Evolutionary conservation across 2,329 filamentous ascomycete genomes (phyloP).

Genomic region (Microsporum audouinii): DNA sequence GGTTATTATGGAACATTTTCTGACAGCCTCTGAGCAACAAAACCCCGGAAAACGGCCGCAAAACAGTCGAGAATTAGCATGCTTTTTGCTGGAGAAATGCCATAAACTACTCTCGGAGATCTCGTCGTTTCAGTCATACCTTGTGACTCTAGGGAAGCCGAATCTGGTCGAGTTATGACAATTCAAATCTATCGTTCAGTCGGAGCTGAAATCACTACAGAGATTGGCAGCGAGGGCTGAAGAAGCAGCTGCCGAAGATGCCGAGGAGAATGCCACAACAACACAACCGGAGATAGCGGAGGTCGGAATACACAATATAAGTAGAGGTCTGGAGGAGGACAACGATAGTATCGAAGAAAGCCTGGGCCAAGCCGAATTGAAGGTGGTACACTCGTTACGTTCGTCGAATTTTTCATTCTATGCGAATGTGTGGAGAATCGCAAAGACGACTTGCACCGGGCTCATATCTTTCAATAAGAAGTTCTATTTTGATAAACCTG

Average conservation of each 20-base stretch:
- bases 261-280: constrained; percentile 10
- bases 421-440: constrained; percentile 51
- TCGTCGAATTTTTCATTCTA: constrained; percentile 58
- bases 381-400: constrained; percentile 45
- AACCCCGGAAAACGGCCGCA: not conserved
- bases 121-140: constrained; percentile 33
- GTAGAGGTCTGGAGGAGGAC: constrained; percentile 14
- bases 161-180: constrained; percentile 40
- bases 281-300: constrained; percentile 6
- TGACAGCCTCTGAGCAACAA: not conserved
- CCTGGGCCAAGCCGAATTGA: constrained; percentile 19
- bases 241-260: constrained; percentile 12
- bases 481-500: constrained; percentile 37
- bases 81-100: constrained; percentile 29
- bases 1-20: not conserved
- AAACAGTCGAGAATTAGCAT: constrained; percentile 16
- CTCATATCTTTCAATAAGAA: constrained; percentile 48
- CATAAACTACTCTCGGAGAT: constrained; percentile 36
- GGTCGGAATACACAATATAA: constrained; percentile 5
- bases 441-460: constrained; percentile 44
- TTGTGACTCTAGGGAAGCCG: constrained; percentile 34
- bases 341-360: constrained; percentile 16
- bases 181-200: constrained; percentile 38
- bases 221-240: constrained; percentile 28
- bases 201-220: constrained; percentile 40